phyloP scores from a whole-genome alignment of 306 rosid genomes.

The Castanopsis chinensis region DNA sequence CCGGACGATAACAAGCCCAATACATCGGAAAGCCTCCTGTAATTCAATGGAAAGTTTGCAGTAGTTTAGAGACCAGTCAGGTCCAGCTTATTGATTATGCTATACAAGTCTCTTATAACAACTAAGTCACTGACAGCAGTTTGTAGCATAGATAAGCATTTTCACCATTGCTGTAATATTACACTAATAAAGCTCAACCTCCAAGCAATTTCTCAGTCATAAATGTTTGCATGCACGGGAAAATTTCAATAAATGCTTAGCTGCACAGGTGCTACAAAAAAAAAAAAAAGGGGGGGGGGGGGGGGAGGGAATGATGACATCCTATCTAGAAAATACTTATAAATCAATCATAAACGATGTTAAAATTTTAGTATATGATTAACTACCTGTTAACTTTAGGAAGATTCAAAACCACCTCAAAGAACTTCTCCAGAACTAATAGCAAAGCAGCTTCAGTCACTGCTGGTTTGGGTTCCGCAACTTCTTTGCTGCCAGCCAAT shows the following conservation, averaged over 20 bases:
- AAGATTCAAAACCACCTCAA: slow-evolving; percentile 72
- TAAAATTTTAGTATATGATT: neutral
- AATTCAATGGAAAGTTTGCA: slow-evolving; percentile 7
- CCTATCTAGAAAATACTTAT: no score
- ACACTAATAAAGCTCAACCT: no score
- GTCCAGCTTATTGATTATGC: neutral
- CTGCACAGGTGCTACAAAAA: neutral
- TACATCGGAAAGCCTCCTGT: slow-evolving; percentile 94
- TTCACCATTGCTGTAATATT: no score
- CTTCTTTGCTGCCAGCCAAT: slow-evolving; percentile 36
- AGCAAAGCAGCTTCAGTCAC: slow-evolving; percentile 77
- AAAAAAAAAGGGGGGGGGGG: no score
- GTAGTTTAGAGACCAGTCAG: neutral
- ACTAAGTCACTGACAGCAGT: neutral
- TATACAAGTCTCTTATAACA: neutral
- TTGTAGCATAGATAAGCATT: no score
- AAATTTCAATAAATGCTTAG: neutral
- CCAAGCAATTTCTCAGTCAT: no score
- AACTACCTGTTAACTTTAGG: slow-evolving; percentile 85
- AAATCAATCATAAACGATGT: no score
- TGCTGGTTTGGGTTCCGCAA: slow-evolving; percentile 61
- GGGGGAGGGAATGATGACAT: no score
- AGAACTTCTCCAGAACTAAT: slow-evolving; percentile 64
- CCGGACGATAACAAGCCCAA: slow-evolving; percentile 59
- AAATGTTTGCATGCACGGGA: neutral